phyloP scores from a whole-genome alignment of 164 flowering plant species.

The Macadamia integrifolia region DNA sequence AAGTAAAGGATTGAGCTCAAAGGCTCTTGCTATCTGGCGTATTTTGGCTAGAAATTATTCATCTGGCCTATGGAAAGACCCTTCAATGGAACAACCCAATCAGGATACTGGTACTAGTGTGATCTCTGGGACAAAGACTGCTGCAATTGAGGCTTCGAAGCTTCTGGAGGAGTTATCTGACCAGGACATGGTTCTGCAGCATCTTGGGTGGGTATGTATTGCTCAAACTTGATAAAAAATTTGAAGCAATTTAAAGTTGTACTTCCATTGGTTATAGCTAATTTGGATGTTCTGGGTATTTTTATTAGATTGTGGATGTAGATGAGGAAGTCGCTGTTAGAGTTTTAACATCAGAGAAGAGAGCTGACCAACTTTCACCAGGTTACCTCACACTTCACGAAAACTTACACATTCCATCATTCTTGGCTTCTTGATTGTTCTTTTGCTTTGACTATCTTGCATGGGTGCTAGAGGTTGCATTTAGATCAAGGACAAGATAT shows the following conservation, averaged over 20 bases:
- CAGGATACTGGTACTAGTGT: constrained; percentile 18
- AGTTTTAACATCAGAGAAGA: constrained; percentile 72
- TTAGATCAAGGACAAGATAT: background rate
- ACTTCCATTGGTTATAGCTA: constrained; percentile 11
- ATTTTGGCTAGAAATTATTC: constrained; percentile 63
- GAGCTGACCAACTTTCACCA: constrained; percentile 65
- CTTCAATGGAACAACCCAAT: constrained; percentile 20
- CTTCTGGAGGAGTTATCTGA: constrained; percentile 89
- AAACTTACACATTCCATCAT: background rate
- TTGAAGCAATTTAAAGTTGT: constrained; percentile 7
- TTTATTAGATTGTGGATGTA: constrained; percentile 72
- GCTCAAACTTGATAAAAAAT: background rate
- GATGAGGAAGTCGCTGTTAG: constrained; percentile 65
- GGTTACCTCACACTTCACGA: constrained; percentile 32
- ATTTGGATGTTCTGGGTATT: constrained; percentile 12
- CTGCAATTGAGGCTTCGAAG: constrained; percentile 82
- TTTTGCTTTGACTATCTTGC: background rate
- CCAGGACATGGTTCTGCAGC: constrained; percentile 73
- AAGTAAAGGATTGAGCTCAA: constrained; percentile 76
- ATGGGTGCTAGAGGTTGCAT: background rate
- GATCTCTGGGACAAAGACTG: constrained; percentile 50
- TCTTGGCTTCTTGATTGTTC: constrained; percentile 1
- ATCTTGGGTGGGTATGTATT: constrained; percentile 88
- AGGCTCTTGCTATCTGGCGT: constrained; percentile 83
- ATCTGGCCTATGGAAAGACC: constrained; percentile 56